Evolutionary conservation across 1,139 yeast species (phyloP).

Genomic region (Kazachstania sp.): DNA sequence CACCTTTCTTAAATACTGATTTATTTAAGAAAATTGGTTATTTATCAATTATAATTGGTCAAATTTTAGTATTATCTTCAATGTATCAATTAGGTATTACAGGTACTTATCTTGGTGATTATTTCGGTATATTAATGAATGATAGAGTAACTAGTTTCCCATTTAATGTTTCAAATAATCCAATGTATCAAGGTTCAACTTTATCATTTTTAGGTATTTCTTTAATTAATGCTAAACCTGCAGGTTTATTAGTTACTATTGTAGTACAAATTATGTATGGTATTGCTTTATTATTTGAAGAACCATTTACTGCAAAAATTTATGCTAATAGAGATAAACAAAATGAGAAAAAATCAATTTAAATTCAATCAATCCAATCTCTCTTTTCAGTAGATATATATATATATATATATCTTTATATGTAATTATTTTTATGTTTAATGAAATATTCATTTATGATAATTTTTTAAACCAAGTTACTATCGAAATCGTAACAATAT

Average conservation of each 20-base stretch:
- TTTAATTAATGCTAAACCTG: constrained; percentile 79
- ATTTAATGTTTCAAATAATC: constrained; percentile 81
- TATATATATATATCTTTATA: too few relatives aligned
- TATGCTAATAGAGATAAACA: constrained; percentile 52
- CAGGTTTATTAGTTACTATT: constrained; percentile 65
- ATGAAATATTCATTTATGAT: too few relatives aligned
- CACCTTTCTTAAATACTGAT: constrained; percentile 36
- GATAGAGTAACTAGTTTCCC: constrained; percentile 92
- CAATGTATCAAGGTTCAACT: constrained; percentile 93
- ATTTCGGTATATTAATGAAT: constrained; percentile 90
- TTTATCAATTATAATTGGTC: constrained; percentile 55
- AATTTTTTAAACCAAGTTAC: too few relatives aligned
- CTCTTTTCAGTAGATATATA: too few relatives aligned
- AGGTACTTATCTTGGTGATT: constrained; percentile 94
- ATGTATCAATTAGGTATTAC: constrained; percentile 95
- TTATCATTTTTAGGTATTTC: constrained; percentile 87
- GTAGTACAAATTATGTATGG: constrained; percentile 75
- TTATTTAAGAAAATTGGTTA: constrained; percentile 39
- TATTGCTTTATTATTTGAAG: constrained; percentile 81
- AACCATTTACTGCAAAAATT: constrained; percentile 89
- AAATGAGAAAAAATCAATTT: background rate
- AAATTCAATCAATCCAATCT: background rate
- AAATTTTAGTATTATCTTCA: constrained; percentile 67
- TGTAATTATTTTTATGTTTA: too few relatives aligned
- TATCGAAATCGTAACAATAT: too few relatives aligned